Evolutionary conservation across 257 asterid species (phyloP), one percentile per base, ranked within the genome.

Genomic region (Forsythia suspensa): DNA sequence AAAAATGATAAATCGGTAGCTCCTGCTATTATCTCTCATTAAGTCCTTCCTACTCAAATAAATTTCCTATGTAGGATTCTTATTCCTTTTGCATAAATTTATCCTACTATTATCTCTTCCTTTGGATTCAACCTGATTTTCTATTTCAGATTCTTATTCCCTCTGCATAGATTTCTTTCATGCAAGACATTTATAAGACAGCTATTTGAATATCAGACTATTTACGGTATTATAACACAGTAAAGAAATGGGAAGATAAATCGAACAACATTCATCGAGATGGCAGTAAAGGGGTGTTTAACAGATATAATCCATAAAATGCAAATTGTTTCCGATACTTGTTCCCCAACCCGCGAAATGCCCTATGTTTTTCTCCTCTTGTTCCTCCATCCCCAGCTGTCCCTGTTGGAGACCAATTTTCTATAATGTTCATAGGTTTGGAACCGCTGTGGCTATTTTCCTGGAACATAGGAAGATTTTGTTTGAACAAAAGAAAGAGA

Each of bases 261-360:
- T 51, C 73, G 37, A 69, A 55, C 41, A 77, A 65, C 4, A 48
- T 51, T 46, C 67, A 71, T 36, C 43, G 40, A 61, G 77, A 76
- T 43, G 51, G 55, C 2, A 29, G 34, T 36, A 79, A 61, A 5
- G 2, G 9, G 16, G 57, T 15, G 18, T 70, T 21, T 73, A 48
- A 42, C 16, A 51, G n/a, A 51, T 51, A 51, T 11, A 11, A 51
- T 51, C n/a, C 59, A 51, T 51, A 51, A 2, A 13, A 51, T 0
- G 59, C 20, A 51, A 51, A 51, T 15, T 51, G 20, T 16, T 1
- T 51, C 46, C 59, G 0, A 51, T 5, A 52, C 16, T 10, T 11
- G 16, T 11, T 10, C 16, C 52, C 52, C 16, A 44, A 11, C 52
- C 48, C 0, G 1, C 16, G 16, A 52, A 52, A 52, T 13, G 63